These are phyloP conservation scores for Ceratobasidium sp. DNA, from an alignment of 1,284 basidiomycete genomes.

Conservation along the genomic window DNA sequence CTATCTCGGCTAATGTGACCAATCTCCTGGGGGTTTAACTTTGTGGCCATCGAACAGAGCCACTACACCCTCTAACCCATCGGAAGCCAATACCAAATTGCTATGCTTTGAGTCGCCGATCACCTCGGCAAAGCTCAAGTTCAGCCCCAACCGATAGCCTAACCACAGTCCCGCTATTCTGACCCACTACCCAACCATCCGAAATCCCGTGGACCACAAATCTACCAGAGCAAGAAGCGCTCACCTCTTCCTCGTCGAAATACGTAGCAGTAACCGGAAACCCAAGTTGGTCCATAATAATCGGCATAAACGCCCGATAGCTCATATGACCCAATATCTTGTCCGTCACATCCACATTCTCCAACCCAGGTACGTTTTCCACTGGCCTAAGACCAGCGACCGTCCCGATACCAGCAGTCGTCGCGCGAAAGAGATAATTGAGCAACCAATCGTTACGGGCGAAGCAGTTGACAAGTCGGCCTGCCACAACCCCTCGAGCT, in stretches of 20 bases:
- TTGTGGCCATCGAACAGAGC: too few species aligned
- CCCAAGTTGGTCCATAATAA: conserved; percentile 87
- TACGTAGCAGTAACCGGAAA: conserved; percentile 91
- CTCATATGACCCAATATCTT: conserved; percentile 94
- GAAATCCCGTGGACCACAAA: neutral
- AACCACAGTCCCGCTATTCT: too few species aligned
- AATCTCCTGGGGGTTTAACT: too few species aligned
- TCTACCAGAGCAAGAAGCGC: conserved; percentile 46
- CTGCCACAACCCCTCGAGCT: conserved; percentile 82
- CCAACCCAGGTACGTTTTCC: conserved; percentile 81
- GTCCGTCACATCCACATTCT: conserved; percentile 94
- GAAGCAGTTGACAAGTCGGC: conserved; percentile 89
- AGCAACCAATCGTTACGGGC: conserved; percentile 94
- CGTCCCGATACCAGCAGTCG: conserved; percentile 85
- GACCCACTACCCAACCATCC: too few species aligned
- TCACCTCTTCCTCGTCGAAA: conserved; percentile 89
- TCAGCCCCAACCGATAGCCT: too few species aligned
- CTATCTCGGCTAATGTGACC: too few species aligned
- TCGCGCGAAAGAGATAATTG: conserved; percentile 93
- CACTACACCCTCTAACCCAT: too few species aligned
- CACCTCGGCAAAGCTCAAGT: too few species aligned
- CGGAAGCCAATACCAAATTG: too few species aligned
- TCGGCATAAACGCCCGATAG: conserved; percentile 91
- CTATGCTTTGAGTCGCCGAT: too few species aligned
- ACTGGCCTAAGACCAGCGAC: conserved; percentile 90